Percentiles rank a stretch among this genome's conserved stretches.
These are phyloP conservation scores for Fusarium brachygibbosum DNA, from an alignment of 2,329 filamentous ascomycete genomes.

Conservation along the genomic window DNA sequence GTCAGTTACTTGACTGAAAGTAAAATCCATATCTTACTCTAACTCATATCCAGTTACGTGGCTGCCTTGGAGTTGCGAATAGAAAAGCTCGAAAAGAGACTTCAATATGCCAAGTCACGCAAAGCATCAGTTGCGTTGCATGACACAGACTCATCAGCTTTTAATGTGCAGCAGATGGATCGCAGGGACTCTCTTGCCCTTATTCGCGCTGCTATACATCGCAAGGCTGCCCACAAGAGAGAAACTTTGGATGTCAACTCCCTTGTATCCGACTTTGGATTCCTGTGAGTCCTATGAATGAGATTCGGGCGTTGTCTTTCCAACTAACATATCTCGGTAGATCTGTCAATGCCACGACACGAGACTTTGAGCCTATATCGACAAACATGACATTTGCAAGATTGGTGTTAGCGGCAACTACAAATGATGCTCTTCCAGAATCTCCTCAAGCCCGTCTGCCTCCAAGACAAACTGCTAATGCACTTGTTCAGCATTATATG, in stretches of 20 bases:
- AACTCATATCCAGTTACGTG: conserved; percentile 75
- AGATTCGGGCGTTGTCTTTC: not conserved
- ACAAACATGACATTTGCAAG: conserved; percentile 93
- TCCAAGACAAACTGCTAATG: conserved; percentile 74
- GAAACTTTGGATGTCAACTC: conserved; percentile 92
- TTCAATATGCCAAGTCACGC: conserved; percentile 77
- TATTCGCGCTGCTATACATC: conserved; percentile 73
- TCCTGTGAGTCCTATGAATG: conserved; percentile 70
- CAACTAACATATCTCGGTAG: conserved; percentile 59
- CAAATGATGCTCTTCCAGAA: conserved; percentile 78
- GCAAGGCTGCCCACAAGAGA: conserved; percentile 72
- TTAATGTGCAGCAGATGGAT: conserved; percentile 59
- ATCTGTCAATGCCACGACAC: conserved; percentile 92
- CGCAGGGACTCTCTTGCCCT: conserved; percentile 74
- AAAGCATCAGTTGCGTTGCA: conserved; percentile 78
- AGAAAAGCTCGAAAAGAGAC: conserved; percentile 85
- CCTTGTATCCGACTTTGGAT: conserved; percentile 93
- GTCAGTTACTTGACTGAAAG: conserved; percentile 55
- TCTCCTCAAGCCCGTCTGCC: conserved; percentile 75
- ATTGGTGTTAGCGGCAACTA: conserved; percentile 85
- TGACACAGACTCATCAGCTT: conserved; percentile 64
- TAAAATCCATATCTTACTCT: conserved; percentile 6
- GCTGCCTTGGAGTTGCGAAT: conserved; percentile 92
- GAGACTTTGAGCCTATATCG: conserved; percentile 91
- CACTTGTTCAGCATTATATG: conserved; percentile 86